Evolutionary conservation across 148 eudicot species (phyloP).

Genomic region (Silene latifolia): DNA sequence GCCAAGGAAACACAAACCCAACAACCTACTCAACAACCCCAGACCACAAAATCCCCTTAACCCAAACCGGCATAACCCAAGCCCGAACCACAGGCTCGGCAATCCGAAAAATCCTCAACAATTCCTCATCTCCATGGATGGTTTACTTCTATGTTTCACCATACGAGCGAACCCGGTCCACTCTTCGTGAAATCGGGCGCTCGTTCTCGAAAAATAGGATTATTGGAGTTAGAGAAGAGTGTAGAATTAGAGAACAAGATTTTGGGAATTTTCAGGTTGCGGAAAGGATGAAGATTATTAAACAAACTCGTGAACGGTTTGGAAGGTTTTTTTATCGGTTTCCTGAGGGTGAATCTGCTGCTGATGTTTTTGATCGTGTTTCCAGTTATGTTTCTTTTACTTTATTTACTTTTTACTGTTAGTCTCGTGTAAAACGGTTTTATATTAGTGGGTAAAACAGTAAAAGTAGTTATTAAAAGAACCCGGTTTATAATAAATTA

Average conservation of each 20-base stretch:
- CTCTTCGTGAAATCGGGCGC: slow-evolving; percentile 70
- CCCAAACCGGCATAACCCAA: slow-evolving; percentile 46
- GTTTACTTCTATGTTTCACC: slow-evolving; percentile 88
- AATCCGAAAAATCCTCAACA: slow-evolving; percentile 47
- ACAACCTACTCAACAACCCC: slow-evolving; percentile 57
- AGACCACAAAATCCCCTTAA: slow-evolving; percentile 63
- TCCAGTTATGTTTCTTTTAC: slow-evolving; percentile 45
- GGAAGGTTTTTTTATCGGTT: slow-evolving; percentile 88
- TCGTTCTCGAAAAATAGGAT: slow-evolving; percentile 51
- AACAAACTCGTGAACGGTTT: slow-evolving; percentile 54
- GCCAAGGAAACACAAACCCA: slow-evolving; percentile 63
- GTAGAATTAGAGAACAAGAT: slow-evolving; percentile 87
- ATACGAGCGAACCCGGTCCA: slow-evolving; percentile 60
- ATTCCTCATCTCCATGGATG: slow-evolving; percentile 33
- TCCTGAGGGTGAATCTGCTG: slow-evolving; percentile 95
- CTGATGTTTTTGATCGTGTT: slow-evolving; percentile 93
- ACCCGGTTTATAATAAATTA: too few species aligned
- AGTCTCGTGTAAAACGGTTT: too few species aligned
- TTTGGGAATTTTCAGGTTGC: slow-evolving; percentile 90
- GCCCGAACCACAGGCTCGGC: slow-evolving; percentile 46
- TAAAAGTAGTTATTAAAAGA: too few species aligned
- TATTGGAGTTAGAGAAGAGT: slow-evolving; percentile 87
- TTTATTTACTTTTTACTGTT: background rate
- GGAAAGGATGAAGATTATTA: slow-evolving; percentile 60
- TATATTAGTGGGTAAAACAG: too few species aligned